phyloP scores from a whole-genome alignment of 2,329 filamentous ascomycete genomes.

The Ceratocystis smalleyi region DNA sequence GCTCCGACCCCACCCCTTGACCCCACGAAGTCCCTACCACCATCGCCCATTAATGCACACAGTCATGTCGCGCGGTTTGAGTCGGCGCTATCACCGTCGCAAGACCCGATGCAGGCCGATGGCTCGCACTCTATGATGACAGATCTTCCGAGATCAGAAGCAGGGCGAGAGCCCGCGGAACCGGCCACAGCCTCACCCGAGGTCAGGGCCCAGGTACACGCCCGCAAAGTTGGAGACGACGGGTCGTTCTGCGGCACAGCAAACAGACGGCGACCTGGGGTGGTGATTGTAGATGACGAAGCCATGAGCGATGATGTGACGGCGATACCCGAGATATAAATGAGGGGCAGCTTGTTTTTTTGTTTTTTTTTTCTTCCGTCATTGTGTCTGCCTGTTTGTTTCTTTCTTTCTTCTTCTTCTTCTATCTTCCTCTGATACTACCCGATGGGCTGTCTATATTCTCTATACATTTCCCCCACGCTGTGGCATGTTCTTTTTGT shows the following conservation, averaged over 20 bases:
- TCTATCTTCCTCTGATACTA: neutral
- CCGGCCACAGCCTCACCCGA: conserved; percentile 8
- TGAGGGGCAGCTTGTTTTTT: neutral
- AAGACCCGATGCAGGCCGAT: neutral
- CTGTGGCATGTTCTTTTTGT: neutral
- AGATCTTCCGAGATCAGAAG: conserved; percentile 10
- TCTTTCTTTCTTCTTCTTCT: neutral
- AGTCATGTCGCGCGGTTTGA: neutral
- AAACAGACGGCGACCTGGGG: neutral
- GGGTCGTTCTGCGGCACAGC: neutral
- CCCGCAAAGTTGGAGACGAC: neutral
- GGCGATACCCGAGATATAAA: conserved; percentile 3
- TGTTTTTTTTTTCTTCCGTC: neutral
- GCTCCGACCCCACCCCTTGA: conserved; percentile 12
- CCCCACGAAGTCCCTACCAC: conserved; percentile 4
- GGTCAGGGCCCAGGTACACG: neutral
- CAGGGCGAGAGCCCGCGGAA: neutral
- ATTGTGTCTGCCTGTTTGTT: neutral
- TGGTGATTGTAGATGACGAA: conserved; percentile 9
- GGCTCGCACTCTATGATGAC: conserved; percentile 6
- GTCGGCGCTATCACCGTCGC: neutral
- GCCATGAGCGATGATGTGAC: conserved; percentile 11
- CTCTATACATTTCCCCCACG: neutral
- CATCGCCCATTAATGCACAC: conserved; percentile 5
- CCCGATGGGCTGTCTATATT: neutral